Evolutionary conservation across 176 grass and related monocot species (phyloP).

Genomic region (Triticum turgidum): DNA sequence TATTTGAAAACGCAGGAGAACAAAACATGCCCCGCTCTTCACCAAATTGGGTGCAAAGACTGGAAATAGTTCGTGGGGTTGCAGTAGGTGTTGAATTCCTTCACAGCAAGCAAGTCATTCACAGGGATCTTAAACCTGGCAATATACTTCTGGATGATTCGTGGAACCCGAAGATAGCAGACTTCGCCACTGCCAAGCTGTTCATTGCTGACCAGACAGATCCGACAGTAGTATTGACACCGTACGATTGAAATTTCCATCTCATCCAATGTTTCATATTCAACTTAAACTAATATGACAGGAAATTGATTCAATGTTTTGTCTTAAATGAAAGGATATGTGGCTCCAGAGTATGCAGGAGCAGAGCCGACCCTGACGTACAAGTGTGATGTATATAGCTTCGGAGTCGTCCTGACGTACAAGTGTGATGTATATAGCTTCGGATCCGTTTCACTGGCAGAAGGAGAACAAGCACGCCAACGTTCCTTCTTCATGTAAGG

Average conservation of each 20-base stretch:
- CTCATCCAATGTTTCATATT: not conserved
- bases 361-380: not conserved
- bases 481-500: too few relatives aligned
- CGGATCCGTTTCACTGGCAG: too few relatives aligned
- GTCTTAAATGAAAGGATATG: not conserved
- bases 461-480: too few relatives aligned
- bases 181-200: not conserved
- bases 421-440: not conserved
- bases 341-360: not conserved
- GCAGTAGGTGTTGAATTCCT: not conserved
- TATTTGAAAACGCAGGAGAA: not conserved
- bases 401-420: not conserved
- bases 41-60: not conserved
- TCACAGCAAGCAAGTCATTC: not conserved
- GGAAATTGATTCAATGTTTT: not conserved
- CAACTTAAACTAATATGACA: not conserved
- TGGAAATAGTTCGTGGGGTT: slow-evolving; percentile 7
- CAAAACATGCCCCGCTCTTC: not conserved
- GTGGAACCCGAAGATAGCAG: not conserved
- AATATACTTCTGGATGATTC: too few relatives aligned
- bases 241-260: not conserved
- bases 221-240: not conserved
- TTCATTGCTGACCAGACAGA: not conserved
- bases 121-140: slow-evolving; percentile 16
- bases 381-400: not conserved